These are phyloP conservation scores for Ustilago cynodontis DNA, from an alignment of 1,284 basidiomycete species.

Conservation along the genomic window DNA sequence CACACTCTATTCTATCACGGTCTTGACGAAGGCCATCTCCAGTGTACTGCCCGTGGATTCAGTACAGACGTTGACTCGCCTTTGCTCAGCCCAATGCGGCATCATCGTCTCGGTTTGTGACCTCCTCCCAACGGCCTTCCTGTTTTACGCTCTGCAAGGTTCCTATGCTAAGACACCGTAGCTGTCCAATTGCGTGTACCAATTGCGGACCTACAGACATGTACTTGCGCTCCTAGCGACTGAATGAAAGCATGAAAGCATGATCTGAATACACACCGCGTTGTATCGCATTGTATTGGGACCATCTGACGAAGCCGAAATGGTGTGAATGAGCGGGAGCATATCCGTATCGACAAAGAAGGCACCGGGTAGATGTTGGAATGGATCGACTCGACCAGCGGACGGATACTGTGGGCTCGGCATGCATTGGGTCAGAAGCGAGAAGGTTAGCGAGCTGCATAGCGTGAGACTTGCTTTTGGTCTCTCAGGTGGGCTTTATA, in stretches of 20 bases:
- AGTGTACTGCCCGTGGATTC: neutral
- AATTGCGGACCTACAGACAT: neutral
- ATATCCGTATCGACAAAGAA: too few species aligned
- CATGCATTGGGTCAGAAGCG: neutral
- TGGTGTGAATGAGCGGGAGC: neutral
- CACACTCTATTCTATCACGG: neutral
- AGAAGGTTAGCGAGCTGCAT: slow-evolving; percentile 9
- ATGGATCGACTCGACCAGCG: neutral
- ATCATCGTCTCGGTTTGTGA: neutral
- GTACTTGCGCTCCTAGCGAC: too few species aligned
- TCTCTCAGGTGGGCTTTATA: too few species aligned
- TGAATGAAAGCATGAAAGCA: too few species aligned
- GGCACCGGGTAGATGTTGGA: slow-evolving; percentile 16
- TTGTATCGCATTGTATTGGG: too few species aligned
- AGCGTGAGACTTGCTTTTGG: slow-evolving; percentile 1
- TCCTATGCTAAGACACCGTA: slow-evolving; percentile 3
- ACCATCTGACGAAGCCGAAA: neutral
- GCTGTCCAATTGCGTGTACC: slow-evolving; percentile 4
- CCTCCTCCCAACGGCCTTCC: too few species aligned
- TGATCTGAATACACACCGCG: too few species aligned
- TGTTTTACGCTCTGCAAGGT: neutral
- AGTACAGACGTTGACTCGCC: neutral
- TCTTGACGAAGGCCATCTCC: neutral
- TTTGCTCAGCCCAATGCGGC: neutral
- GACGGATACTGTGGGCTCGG: neutral